Base-by-base conservation (phyloP, 768 basidiomycete species). In the Coprinopsis strossmayeri region DNA sequence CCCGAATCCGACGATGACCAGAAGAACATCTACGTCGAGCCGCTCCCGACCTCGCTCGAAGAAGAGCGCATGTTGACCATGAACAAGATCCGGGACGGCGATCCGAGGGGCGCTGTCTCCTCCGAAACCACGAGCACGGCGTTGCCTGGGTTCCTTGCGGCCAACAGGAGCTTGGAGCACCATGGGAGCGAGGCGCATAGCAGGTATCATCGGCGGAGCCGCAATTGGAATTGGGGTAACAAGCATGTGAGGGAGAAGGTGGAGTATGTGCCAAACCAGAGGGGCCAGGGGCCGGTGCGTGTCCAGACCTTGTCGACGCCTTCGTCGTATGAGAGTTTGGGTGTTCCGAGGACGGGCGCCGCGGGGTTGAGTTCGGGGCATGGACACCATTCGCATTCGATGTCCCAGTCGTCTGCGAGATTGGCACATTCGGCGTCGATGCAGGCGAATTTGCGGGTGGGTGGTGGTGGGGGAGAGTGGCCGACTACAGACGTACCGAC, bases 341-440 rank as follows among this genome's bases (percentile, higher is more conserved):
- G 45, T 13, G 18, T 18, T 34, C 20, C n/a, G 11, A 17, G 39
- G 1, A n/a, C 48, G 15, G 41, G 47, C n/a, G n/a, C 40, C 17
- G 32, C 38, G 3, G 30, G 35, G 23, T 20, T 41, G 15, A 1
- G 30, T 26, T n/a, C 34, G 25, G n/a, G 18, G 28, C 23, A 49
- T 24, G 40, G 28, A 25, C 27, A 32, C 5, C 34, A 38, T 27
- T 45, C 51, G 1, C 49, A 51, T 26, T 49, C 40, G 11, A 32
- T 43, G 23, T 43, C 51, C 34, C 28, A 53, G 38, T 15, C 52
- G 23, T 15, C 40, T 38, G 37, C 49, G 24, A n/a, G 18, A 34
- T 34, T 56, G 18, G 50, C 53, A 26, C 63, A 65, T 27, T 64
- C 62, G 0, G 54, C 61, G 3, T 65, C 64, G 7, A 57, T 64